Evolutionary conservation across 1,284 basidiomycete species (phyloP), one percentile per base, ranked within the genome.

Genomic region (Microbotryomycetes sp.): DNA sequence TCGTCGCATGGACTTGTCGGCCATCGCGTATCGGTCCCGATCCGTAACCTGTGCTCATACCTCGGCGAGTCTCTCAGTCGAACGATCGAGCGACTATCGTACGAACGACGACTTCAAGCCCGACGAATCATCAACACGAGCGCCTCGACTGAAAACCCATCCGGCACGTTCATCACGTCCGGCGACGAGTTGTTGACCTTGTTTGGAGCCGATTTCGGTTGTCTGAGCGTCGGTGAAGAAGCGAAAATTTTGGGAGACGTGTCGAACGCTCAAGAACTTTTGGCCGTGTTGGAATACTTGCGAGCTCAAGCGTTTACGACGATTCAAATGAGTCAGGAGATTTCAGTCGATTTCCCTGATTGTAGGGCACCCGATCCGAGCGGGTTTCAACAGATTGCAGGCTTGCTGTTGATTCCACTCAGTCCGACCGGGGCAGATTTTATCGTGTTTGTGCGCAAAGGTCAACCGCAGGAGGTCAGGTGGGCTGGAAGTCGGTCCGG

Each of bases 191-290:
- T 74, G 24, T 60, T 74, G 1, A 69, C 67, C 30, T 65, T 74
- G n/a, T 74, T 74, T 51, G 72, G 73, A 50, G 73, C 73, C 56
- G 72, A 74, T 50, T 74, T 71, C 57, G 73, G 73, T 49, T 71
- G 73, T 48, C 72, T 74, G 30, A 72, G 71, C 1, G 71, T 74
- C 41, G 73, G 73, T 23, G 70, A 72, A 46, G 62, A 63, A 35
- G 59, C 57, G 11, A 65, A 74, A 56, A 73, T 74, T 47, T 67
- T 74, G 15, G 73, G 73, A 3, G 69, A 70, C 4, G 65, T 74
- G 21, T 66, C 62, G 18, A 72, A 73, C 1, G 72, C 72, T 54
- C 73, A 74, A 55, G 73, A 74, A 52, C 67, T 74, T 16, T 62
- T 74, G 29, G 73, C 71, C 23, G 65, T 73, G 16, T 69, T 73